Conservation (phyloP, 2,329 filamentous ascomycete genomes). For the Ophiocordyceps australis region DNA sequence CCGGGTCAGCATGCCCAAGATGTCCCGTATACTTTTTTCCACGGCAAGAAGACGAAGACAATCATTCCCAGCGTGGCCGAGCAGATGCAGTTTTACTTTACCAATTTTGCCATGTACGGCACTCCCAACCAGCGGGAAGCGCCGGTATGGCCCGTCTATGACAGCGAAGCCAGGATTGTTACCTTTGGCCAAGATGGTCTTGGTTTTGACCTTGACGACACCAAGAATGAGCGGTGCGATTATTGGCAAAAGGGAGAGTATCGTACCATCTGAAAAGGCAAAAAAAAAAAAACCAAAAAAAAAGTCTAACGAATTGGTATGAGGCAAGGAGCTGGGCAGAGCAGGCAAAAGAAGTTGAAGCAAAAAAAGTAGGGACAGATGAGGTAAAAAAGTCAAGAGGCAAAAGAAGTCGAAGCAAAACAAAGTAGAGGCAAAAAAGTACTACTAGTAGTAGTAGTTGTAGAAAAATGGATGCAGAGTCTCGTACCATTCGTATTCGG, state of each 20-base stretch:
- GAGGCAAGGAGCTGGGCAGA: too few relatives aligned
- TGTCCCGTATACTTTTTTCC: slow-evolving; percentile 29
- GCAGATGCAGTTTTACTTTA: slow-evolving; percentile 13
- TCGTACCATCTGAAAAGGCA: too few relatives aligned
- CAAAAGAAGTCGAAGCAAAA: too few relatives aligned
- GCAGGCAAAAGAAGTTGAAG: too few relatives aligned
- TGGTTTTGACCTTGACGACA: slow-evolving; percentile 1
- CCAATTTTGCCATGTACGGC: slow-evolving; percentile 11
- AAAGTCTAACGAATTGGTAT: too few relatives aligned
- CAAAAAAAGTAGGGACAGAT: too few relatives aligned
- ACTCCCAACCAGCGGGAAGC: slow-evolving; percentile 6
- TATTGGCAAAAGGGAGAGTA: slow-evolving; percentile 7
- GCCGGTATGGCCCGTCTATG: slow-evolving; percentile 3
- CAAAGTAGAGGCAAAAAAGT: too few relatives aligned
- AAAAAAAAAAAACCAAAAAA: too few relatives aligned
- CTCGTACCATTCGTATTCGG: too few relatives aligned
- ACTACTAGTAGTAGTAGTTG: too few relatives aligned
- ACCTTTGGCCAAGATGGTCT: slow-evolving; percentile 3
- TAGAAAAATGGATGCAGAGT: too few relatives aligned
- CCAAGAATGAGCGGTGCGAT: slow-evolving; percentile 8
- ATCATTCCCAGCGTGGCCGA: slow-evolving; percentile 9
- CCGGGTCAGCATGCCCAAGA: slow-evolving; percentile 32
- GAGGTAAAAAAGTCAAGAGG: too few relatives aligned
- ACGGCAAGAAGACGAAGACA: slow-evolving; percentile 9
- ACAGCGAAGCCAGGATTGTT: background rate